These are phyloP conservation scores for Arachis hypogaea DNA, from an alignment of 306 rosid genomes.

Conservation along the genomic window DNA sequence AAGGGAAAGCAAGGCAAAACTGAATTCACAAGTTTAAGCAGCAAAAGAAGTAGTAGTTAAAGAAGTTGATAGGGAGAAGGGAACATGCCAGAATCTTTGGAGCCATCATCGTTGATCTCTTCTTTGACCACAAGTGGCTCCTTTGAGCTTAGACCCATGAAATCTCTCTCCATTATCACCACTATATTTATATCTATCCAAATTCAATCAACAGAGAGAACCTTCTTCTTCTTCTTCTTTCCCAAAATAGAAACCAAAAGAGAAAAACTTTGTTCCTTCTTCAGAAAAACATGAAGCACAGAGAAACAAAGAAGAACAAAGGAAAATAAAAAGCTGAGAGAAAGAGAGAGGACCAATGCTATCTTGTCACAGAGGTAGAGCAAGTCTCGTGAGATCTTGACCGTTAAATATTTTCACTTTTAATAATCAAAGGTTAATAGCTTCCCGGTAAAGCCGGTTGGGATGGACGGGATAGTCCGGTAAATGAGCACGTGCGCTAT, in stretches of 20 bases:
- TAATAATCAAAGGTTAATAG: conserved; percentile 34
- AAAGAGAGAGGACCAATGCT: not conserved
- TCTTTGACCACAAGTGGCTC: conserved; percentile 67
- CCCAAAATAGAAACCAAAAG: conserved; percentile 1
- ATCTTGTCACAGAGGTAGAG: not conserved
- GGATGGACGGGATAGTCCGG: conserved; percentile 52
- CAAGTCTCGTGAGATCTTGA: conserved; percentile 44
- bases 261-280: conserved; percentile 29
- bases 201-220: conserved; percentile 10
- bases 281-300: conserved; percentile 1
- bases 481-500: conserved; percentile 67
- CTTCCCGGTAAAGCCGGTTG: conserved; percentile 48
- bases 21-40: conserved; percentile 13
- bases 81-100: conserved; percentile 58
- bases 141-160: conserved; percentile 73
- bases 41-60: not conserved
- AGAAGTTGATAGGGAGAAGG: not conserved
- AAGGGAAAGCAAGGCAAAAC: not conserved
- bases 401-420: conserved; percentile 36
- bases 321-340: not conserved
- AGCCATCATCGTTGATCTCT: conserved; percentile 55
- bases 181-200: not conserved
- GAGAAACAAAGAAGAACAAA: conserved; percentile 23
- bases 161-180: conserved; percentile 86
- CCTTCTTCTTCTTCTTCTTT: conserved; percentile 3